Base-by-base conservation (phyloP, 441 rosid species). In the Codiaeum variegatum region DNA sequence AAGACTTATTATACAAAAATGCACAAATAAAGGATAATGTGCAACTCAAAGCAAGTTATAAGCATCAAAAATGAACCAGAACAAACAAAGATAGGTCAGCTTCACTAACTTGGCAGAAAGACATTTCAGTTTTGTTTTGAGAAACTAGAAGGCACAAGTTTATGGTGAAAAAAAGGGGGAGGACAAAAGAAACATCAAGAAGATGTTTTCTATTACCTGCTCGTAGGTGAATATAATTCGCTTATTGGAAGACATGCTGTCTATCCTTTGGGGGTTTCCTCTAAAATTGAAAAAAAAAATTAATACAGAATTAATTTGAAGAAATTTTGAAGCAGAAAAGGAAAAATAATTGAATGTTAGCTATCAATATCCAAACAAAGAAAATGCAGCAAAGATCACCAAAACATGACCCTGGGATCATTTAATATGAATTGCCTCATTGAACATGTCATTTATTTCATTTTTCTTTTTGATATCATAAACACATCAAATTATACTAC, bases 191-290 rank as follows among this genome's bases (percentile, higher is more conserved):
- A 52, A 58, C 24, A 55, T 32, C 55, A 40, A 62, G 15, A 26
- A 65, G 60, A 2, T 60, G 10, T 42, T 68, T 67, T 29, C 19
- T 34, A 46, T 51, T 86, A 95, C 99, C 98, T 95, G 99, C 83
- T 95, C 97, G 67, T 95, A 91, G 67, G 92, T 86, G 82, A 90
- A 89, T 82, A 87, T 84, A 77, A 91, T 88, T 67, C 97, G 86
- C 87, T 95, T 95, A 77, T 88, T 90, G 79, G 97, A 86, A 67
- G 85, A 84, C 36, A 80, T 78, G 63, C 83, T 73, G 75, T 95
- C 99, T 83, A 95, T 89, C 82, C 99, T 88, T 85, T 95, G 99
- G 70, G 98, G 98, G 78, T 95, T 95, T 80, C 89, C 91, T 82
- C 98, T 95, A 85, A 72, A 86, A 85, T 52, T 95, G 85, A 72